phyloP scores from a whole-genome alignment of 108 stramenopile species.

The Conticribra weissflogii region DNA sequence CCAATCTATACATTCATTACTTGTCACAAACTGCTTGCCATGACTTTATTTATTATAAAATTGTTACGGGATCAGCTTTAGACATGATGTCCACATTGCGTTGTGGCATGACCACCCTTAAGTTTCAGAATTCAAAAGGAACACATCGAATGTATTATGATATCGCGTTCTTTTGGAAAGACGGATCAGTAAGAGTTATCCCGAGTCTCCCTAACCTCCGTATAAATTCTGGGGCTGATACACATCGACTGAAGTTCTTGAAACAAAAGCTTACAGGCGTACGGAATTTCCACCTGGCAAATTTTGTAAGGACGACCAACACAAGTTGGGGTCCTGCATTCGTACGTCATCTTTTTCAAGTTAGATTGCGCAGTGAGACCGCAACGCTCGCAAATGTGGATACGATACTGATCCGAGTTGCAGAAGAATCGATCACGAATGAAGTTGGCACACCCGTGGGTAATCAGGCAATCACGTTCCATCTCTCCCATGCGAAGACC shows the following conservation, averaged over 20 bases:
- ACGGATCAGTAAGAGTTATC: conserved; percentile 58
- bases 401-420: conserved; percentile 97
- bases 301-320: conserved; percentile 80
- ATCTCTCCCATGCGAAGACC: conserved; percentile 99
- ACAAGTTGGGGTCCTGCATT: conserved; percentile 87
- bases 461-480: conserved; percentile 99
- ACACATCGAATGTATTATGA: too few relatives aligned
- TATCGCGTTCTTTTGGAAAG: background rate
- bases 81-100: too few relatives aligned
- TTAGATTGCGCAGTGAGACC: conserved; percentile 97
- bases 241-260: conserved; percentile 98
- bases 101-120: too few relatives aligned
- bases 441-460: conserved; percentile 98
- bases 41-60: too few relatives aligned
- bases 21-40: too few relatives aligned
- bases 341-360: conserved; percentile 96
- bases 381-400: conserved; percentile 96
- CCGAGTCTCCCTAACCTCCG: conserved; percentile 59
- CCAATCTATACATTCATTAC: too few relatives aligned
- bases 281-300: conserved; percentile 96
- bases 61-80: too few relatives aligned
- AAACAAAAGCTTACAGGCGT: conserved; percentile 98
- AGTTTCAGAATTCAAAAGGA: too few relatives aligned
- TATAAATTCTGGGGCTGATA: conserved; percentile 88
- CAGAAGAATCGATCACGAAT: conserved; percentile 98